phyloP scores from a whole-genome alignment of 257 asterid genomes.

The Solanum dulcamara region DNA sequence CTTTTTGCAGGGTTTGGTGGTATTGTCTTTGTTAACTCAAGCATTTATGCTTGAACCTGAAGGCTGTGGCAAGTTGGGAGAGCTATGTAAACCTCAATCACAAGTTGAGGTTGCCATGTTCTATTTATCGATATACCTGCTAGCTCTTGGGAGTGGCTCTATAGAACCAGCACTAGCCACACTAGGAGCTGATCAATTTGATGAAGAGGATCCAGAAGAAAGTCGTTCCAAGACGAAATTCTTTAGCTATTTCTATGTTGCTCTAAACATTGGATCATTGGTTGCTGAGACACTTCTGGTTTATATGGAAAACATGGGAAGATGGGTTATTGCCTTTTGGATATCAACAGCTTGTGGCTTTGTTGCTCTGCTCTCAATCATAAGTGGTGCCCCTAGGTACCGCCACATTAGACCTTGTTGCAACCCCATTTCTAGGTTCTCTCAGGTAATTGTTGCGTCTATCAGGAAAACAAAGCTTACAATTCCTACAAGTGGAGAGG shows the following conservation, averaged over 20 bases:
- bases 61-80: slow-evolving; percentile 54
- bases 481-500: slow-evolving; percentile 35
- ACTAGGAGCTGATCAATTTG: slow-evolving; percentile 77
- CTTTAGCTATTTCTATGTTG: slow-evolving; percentile 69
- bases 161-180: slow-evolving; percentile 83
- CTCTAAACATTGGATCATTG: slow-evolving; percentile 62
- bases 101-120: slow-evolving; percentile 41
- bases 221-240: slow-evolving; percentile 46
- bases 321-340: slow-evolving; percentile 79
- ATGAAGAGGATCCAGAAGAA: slow-evolving; percentile 58
- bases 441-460: slow-evolving; percentile 62
- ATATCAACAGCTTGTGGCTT: slow-evolving; percentile 65
- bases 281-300: slow-evolving; percentile 65
- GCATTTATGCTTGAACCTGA: slow-evolving; percentile 61
- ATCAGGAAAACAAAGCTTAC: slow-evolving; percentile 36
- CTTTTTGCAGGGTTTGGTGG: slow-evolving; percentile 44
- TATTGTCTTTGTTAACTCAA: slow-evolving; percentile 54
- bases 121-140: slow-evolving; percentile 49
- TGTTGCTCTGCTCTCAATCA: slow-evolving; percentile 33
- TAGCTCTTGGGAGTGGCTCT: slow-evolving; percentile 82
- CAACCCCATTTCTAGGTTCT: slow-evolving; percentile 58
- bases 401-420: slow-evolving; percentile 51
- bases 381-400: slow-evolving; percentile 43
- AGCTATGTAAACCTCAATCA: slow-evolving; percentile 38
- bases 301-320: slow-evolving; percentile 52